These are phyloP conservation scores for Bremia lactucae DNA, from an alignment of 352 stramenopile genomes.

Conservation along the genomic window DNA sequence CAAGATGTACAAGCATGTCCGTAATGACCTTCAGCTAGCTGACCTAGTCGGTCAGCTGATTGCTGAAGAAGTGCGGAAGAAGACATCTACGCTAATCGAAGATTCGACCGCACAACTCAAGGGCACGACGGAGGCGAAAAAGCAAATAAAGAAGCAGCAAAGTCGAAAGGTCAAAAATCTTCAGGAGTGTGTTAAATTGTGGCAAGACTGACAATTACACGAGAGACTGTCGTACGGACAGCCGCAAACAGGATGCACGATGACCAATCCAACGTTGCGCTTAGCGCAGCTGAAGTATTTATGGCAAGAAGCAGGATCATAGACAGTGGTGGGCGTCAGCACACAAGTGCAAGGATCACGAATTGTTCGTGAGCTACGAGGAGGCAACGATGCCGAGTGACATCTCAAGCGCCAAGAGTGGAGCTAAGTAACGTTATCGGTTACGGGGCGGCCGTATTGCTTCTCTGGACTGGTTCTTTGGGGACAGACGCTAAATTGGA, in stretches of 20 bases:
- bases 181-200: not conserved
- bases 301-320: no score
- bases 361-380: not conserved
- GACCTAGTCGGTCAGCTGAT: not conserved
- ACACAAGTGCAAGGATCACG: not conserved
- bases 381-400: not conserved
- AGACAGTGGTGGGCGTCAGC: not conserved
- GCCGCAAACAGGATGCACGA: no score
- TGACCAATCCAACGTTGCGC: not conserved
- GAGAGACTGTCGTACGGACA: not conserved
- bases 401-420: not conserved
- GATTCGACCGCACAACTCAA: no score
- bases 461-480: not conserved
- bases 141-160: not conserved
- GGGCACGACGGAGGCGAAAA: not conserved
- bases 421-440: not conserved
- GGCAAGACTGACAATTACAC: not conserved
- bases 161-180: not conserved
- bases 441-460: not conserved
- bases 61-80: not conserved
- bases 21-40: no score
- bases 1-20: no score
- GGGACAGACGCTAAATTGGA: not conserved
- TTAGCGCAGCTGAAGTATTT: not conserved
- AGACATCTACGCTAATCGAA: not conserved